These are phyloP conservation scores for Erodium trifolium DNA, from an alignment of 441 rosid genomes.

Conservation along the genomic window DNA sequence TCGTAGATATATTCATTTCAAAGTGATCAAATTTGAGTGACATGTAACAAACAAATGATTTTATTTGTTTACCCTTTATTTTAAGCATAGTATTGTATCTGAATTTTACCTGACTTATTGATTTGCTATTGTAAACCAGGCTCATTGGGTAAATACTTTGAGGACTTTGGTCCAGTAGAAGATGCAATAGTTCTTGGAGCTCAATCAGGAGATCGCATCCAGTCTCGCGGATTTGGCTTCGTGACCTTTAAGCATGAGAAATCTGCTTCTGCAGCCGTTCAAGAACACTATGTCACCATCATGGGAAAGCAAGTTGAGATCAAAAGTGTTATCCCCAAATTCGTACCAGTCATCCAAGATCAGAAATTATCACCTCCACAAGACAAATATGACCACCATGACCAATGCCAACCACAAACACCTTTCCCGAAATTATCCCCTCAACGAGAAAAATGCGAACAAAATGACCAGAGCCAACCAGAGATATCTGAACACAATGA, in stretches of 20 bases:
- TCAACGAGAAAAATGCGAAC: background rate
- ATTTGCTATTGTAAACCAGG: slow-evolving; percentile 29
- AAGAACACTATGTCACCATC: slow-evolving; percentile 34
- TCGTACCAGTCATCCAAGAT: slow-evolving; percentile 19
- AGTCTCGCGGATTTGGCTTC: slow-evolving; percentile 56
- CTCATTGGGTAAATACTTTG: slow-evolving; percentile 28
- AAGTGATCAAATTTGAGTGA: slow-evolving; percentile 4
- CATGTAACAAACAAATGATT: background rate
- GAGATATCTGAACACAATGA: background rate
- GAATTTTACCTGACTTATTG: slow-evolving; percentile 4
- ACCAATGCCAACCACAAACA: background rate
- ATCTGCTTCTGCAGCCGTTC: slow-evolving; percentile 47
- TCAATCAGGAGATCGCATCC: slow-evolving; percentile 26
- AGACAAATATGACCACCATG: slow-evolving; percentile 17
- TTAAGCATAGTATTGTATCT: background rate
- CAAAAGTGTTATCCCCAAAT: slow-evolving; percentile 36
- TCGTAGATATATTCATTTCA: background rate
- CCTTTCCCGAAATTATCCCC: background rate
- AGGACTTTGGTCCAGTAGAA: slow-evolving; percentile 48
- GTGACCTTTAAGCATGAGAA: slow-evolving; percentile 44
- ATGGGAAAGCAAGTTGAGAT: slow-evolving; percentile 56
- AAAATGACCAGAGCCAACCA: slow-evolving; percentile 9
- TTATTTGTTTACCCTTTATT: background rate
- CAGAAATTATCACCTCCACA: slow-evolving; percentile 21
- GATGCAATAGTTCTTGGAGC: slow-evolving; percentile 33